Base-by-base conservation (phyloP, 371 early-diverging fungal genomes). In the Actinomortierella wolfii region DNA sequence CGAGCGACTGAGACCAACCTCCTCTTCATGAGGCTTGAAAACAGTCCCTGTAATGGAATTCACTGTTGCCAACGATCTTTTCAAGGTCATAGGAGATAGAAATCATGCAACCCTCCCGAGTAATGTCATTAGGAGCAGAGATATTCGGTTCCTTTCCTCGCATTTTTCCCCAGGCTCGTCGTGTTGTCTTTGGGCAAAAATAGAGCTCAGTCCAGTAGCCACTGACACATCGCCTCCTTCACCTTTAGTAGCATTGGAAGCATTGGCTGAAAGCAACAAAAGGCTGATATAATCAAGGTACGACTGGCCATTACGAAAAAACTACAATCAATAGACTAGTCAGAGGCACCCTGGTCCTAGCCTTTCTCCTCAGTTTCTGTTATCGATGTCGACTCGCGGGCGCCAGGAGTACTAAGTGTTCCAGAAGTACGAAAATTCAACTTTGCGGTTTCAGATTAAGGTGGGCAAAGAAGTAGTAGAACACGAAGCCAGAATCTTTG, bases 61-160 rank as follows among this genome's bases (percentile, higher is more conserved):
- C 70, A 1, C 46, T 52, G 3, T 41, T 25, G 21, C 70, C 70
- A 11, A 64, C 57, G 26, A 70, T 57, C 58, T 70, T 70, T 39
- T 57, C 21, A 23, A 70, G 50, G 24, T 70, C 70, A 0, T 61
- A 61, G 1, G 70, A 70, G 17, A 60, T 61, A 51, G 60, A 70
- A 14, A 57, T 51, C 24, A 64, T 61, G 4, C 53, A 57, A 14
- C 45, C 53, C 25, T 70, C 70, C 47, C 42, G 25, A 26, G 64
- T 64, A 2, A 51, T 56, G 47, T 64, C 58, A 28, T 54, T 64
- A 3, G 70, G 70, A 15, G 61, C 43, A 3, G 2, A 2, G 21
- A 47, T 15, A 15, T 24, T 11, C 11, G 47, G 47, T 11, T 24
- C 24, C 18, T 24, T 47, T 18, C 21, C 8, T n/a, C 13, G 13